Evolutionary conservation across 176 grass and related monocot species (phyloP).

Genomic region (Cenchrus purpureus): DNA sequence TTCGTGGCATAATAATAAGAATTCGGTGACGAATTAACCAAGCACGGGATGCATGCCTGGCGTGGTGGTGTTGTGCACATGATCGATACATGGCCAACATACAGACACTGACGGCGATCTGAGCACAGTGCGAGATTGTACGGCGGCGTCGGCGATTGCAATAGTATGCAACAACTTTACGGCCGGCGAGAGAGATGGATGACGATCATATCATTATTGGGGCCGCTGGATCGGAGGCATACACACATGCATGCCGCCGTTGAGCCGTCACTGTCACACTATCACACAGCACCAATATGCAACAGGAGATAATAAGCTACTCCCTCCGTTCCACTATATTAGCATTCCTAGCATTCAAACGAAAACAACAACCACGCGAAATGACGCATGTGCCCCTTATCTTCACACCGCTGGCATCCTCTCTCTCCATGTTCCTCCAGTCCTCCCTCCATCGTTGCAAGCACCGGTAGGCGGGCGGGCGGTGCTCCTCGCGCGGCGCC

Average conservation of each 20-base stretch:
- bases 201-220: constrained; percentile 6
- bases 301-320: constrained; percentile 47
- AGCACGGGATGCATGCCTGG: background rate
- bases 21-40: background rate
- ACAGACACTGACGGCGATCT: constrained; percentile 1
- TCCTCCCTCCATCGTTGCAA: too few relatives aligned
- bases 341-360: too few relatives aligned
- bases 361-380: too few relatives aligned
- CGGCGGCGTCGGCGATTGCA: constrained; percentile 2
- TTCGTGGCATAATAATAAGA: too few relatives aligned
- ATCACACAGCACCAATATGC: constrained; percentile 4
- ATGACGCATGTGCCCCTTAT: too few relatives aligned
- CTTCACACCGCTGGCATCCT: too few relatives aligned
- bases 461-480: too few relatives aligned
- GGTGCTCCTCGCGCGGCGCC: too few relatives aligned
- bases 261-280: constrained; percentile 43
- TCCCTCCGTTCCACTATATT: too few relatives aligned
- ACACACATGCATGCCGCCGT: background rate
- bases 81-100: background rate
- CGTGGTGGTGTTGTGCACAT: background rate
- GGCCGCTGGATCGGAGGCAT: background rate
- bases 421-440: too few relatives aligned
- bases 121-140: constrained; percentile 23
- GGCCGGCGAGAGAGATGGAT: background rate
- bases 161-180: constrained; percentile 5